These are phyloP conservation scores for Calocybe indica DNA, from an alignment of 768 basidiomycete genomes.

Conservation along the genomic window DNA sequence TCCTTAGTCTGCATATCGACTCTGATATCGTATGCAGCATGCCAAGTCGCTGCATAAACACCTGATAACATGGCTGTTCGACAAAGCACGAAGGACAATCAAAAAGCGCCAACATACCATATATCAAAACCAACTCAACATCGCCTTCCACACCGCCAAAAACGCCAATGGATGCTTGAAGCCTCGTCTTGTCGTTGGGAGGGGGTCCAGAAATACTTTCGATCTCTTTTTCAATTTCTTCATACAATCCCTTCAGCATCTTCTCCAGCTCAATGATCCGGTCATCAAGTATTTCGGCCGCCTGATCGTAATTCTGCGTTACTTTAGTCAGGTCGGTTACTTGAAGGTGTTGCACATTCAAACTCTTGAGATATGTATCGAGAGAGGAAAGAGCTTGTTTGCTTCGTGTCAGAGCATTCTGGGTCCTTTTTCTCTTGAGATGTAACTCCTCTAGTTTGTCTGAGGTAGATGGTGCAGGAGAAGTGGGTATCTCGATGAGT, in stretches of 20 bases:
- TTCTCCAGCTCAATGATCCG: conserved; percentile 14
- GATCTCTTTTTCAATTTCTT: conserved; percentile 15
- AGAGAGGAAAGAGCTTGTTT: conserved; percentile 16
- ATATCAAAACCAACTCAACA: conserved; percentile 24
- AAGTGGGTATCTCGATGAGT: conserved; percentile 12
- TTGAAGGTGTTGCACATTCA: conserved; percentile 18
- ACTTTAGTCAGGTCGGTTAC: conserved; percentile 11
- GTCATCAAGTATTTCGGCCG: conserved; percentile 19
- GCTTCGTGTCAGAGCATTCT: conserved; percentile 17
- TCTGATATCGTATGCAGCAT: conserved; percentile 34
- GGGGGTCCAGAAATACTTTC: conserved; percentile 5
- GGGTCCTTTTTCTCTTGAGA: conserved; percentile 8
- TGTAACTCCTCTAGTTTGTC: conserved; percentile 14
- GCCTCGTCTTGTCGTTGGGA: conserved; percentile 10
- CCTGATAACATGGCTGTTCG: conserved; percentile 15
- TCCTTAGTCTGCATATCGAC: conserved; percentile 35
- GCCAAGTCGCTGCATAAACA: conserved; percentile 30
- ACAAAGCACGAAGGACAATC: neutral
- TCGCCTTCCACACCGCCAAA: conserved; percentile 19
- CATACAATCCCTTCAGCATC: conserved; percentile 10
- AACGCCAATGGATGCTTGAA: conserved; percentile 16
- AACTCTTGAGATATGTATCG: conserved; percentile 19
- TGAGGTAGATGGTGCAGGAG: conserved; percentile 12
- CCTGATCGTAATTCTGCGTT: conserved; percentile 15
- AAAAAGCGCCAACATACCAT: conserved; percentile 16